A percentile compares a stretch with the other conserved stretches of the same genome.
phyloP scores from a whole-genome alignment of 768 basidiomycete species.

The Calocera viscosa region DNA sequence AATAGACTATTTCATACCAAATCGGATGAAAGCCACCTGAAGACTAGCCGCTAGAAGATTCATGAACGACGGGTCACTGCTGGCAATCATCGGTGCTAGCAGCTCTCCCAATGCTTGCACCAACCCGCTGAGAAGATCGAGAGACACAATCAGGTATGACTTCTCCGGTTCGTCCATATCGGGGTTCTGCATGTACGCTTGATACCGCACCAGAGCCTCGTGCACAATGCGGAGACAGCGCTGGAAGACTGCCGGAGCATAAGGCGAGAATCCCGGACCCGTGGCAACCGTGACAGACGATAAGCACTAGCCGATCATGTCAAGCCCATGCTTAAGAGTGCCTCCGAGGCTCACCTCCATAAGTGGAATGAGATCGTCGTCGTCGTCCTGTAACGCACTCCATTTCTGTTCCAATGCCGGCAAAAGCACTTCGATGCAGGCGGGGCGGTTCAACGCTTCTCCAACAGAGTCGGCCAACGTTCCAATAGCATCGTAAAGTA shows the following conservation, averaged over 20 bases:
- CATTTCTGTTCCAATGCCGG: constrained; percentile 83
- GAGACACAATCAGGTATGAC: constrained; percentile 91
- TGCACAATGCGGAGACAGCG: constrained; percentile 82
- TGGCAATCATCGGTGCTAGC: constrained; percentile 59
- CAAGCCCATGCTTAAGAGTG: background rate
- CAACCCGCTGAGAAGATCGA: constrained; percentile 91
- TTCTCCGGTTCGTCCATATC: constrained; percentile 83
- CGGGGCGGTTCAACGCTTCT: constrained; percentile 65
- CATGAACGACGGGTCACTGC: constrained; percentile 64
- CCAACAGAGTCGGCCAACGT: constrained; percentile 96
- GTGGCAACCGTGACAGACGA: constrained; percentile 96
- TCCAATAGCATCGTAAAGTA: constrained; percentile 96
- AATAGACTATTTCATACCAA: background rate
- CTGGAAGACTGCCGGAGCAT: constrained; percentile 83
- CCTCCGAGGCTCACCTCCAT: constrained; percentile 56
- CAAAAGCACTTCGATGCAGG: constrained; percentile 91
- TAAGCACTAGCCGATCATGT: constrained; percentile 52
- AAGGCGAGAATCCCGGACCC: constrained; percentile 74
- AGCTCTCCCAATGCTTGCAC: constrained; percentile 82
- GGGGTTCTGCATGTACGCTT: constrained; percentile 75
- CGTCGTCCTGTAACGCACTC: constrained; percentile 81
- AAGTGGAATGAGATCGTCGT: constrained; percentile 84
- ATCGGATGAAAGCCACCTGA: constrained; percentile 34
- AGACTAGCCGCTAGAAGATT: constrained; percentile 75
- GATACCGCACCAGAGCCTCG: constrained; percentile 68